Percentiles rank a stretch among this genome's conserved stretches.
Conservation (phyloP, 179 eudicot genomes). For the Spinacia oleracea region DNA sequence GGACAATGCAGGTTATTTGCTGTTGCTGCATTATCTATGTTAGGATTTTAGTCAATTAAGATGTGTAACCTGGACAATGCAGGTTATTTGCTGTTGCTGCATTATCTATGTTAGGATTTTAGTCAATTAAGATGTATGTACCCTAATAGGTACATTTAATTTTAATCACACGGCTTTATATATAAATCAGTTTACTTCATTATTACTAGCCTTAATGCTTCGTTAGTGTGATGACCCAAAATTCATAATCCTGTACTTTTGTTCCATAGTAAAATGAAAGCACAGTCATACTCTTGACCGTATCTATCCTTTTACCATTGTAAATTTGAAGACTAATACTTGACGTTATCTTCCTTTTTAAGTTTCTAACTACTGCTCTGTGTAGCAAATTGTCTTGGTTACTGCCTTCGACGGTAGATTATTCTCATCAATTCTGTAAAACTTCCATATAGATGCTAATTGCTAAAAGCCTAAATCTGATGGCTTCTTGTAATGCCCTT, state of each 20-base stretch:
- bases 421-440: background rate
- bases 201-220: background rate
- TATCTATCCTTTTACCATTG: background rate
- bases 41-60: background rate
- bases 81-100: background rate
- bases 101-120: background rate
- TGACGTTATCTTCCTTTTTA: background rate
- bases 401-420: background rate
- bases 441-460: too few species aligned
- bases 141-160: background rate
- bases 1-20: background rate
- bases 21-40: background rate
- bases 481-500: constrained; percentile 1
- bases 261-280: background rate
- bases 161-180: background rate
- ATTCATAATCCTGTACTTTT: background rate
- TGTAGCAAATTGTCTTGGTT: too few species aligned
- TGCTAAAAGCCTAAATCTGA: too few species aligned
- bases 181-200: background rate
- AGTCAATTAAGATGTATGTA: background rate
- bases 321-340: background rate
- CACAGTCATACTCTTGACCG: background rate
- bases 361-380: background rate
- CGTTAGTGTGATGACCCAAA: background rate
- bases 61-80: background rate